phyloP scores from a whole-genome alignment of 306 rosid species.

The Gynostemma pentaphyllum region DNA sequence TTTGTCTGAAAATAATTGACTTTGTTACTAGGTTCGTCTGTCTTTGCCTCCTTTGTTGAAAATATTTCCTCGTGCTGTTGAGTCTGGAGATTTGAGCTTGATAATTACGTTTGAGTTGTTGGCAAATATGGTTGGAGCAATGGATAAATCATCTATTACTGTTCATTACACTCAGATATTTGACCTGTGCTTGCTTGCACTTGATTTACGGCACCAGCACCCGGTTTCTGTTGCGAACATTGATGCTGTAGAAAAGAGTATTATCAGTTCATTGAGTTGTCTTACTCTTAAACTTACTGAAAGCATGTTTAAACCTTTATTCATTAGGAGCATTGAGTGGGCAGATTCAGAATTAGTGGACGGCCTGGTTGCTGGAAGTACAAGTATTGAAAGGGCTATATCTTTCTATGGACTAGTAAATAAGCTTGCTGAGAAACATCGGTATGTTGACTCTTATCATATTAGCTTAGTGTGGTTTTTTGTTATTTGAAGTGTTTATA shows the following conservation, averaged over 20 bases:
- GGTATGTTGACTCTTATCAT: constrained; percentile 36
- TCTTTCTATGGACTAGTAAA: constrained; percentile 73
- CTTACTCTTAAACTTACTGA: constrained; percentile 83
- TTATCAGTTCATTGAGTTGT: constrained; percentile 39
- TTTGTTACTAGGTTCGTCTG: constrained; percentile 62
- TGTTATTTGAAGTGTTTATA: background rate
- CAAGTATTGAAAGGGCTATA: constrained; percentile 54
- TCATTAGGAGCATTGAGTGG: constrained; percentile 81
- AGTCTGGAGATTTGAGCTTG: constrained; percentile 73
- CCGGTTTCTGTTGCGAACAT: constrained; percentile 48
- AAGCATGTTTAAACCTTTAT: constrained; percentile 81
- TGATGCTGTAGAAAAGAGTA: constrained; percentile 52
- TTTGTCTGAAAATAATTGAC: background rate
- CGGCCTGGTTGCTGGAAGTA: constrained; percentile 27
- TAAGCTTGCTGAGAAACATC: constrained; percentile 68
- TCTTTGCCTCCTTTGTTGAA: constrained; percentile 57
- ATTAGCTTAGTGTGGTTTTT: background rate
- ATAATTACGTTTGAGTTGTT: constrained; percentile 61
- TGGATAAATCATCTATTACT: constrained; percentile 64
- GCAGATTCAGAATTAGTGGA: constrained; percentile 56
- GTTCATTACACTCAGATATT: constrained; percentile 59
- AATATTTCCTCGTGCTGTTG: constrained; percentile 38
- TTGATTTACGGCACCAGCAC: constrained; percentile 63
- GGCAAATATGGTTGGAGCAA: constrained; percentile 34
- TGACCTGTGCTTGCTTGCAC: constrained; percentile 70